A percentile compares a stretch with the other conserved stretches of the same genome.
Conservation (phyloP, 2,329 filamentous ascomycete genomes). For the Microsporum audouinii region DNA sequence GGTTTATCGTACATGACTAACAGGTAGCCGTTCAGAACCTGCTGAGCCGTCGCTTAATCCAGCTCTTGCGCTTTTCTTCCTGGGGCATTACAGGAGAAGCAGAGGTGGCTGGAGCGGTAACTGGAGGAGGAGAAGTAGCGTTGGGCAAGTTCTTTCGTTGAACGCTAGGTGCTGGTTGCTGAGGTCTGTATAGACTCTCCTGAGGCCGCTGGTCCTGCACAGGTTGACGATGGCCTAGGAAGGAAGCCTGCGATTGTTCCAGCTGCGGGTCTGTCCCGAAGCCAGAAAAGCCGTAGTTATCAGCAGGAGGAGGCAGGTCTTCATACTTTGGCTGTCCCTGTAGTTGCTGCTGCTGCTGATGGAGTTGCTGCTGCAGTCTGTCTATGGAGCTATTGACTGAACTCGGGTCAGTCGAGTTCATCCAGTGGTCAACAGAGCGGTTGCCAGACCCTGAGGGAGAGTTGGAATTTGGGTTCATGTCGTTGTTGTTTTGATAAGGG, state of each 20-base stretch:
- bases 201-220: not conserved
- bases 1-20: not conserved
- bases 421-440: conserved; percentile 57
- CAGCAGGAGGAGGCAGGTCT: conserved; percentile 30
- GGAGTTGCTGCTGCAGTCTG: conserved; percentile 45
- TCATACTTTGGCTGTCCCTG: conserved; percentile 8
- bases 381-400: conserved; percentile 90
- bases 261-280: conserved; percentile 37
- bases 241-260: conserved; percentile 15
- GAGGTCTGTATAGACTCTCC: not conserved
- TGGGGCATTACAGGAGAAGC: conserved; percentile 6
- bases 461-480: conserved; percentile 68
- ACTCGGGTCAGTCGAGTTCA: conserved; percentile 78
- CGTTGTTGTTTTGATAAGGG: conserved; percentile 58
- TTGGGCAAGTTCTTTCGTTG: conserved; percentile 13
- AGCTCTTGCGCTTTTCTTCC: conserved; percentile 72
- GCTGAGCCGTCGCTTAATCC: conserved; percentile 53
- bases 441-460: conserved; percentile 55
- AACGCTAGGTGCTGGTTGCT: conserved; percentile 13
- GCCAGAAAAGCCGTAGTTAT: conserved; percentile 53
- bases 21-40: not conserved
- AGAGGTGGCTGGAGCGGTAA: conserved; percentile 9
- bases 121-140: not conserved
- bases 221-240: not conserved
- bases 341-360: conserved; percentile 25